Conservation (phyloP, 1,139 yeast species). For the Zygosaccharomyces pseudobailii region DNA sequence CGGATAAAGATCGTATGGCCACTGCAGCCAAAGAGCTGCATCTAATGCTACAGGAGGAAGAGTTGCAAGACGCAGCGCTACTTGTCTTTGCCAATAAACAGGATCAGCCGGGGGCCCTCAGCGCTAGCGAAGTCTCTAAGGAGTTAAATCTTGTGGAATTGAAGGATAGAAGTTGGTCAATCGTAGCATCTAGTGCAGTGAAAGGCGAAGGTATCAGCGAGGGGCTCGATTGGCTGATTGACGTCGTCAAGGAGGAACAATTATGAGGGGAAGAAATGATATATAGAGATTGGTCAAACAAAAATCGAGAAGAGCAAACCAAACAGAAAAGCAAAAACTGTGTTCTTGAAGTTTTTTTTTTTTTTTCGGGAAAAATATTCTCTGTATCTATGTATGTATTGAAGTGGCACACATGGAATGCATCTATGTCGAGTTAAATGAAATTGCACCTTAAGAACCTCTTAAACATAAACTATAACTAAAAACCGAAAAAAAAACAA, state of each 20-base stretch:
- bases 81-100: slow-evolving; percentile 96
- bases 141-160: slow-evolving; percentile 80
- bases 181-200: slow-evolving; percentile 93
- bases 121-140: slow-evolving; percentile 91
- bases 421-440: neutral
- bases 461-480: neutral
- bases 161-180: slow-evolving; percentile 97
- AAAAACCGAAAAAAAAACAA: neutral
- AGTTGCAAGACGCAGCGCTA: slow-evolving; percentile 80
- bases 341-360: neutral
- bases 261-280: slow-evolving; percentile 36
- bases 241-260: slow-evolving; percentile 90
- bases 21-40: slow-evolving; percentile 85
- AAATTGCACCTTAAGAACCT: neutral
- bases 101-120: slow-evolving; percentile 92
- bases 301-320: neutral
- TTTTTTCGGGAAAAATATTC: neutral
- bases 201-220: slow-evolving; percentile 95
- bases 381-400: neutral
- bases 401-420: neutral
- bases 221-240: slow-evolving; percentile 96
- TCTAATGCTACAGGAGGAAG: slow-evolving; percentile 90
- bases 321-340: neutral
- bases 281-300: slow-evolving; percentile 1
- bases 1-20: slow-evolving; percentile 89